Conservation (phyloP, 768 basidiomycete species). For the Polyporus arcularius region DNA sequence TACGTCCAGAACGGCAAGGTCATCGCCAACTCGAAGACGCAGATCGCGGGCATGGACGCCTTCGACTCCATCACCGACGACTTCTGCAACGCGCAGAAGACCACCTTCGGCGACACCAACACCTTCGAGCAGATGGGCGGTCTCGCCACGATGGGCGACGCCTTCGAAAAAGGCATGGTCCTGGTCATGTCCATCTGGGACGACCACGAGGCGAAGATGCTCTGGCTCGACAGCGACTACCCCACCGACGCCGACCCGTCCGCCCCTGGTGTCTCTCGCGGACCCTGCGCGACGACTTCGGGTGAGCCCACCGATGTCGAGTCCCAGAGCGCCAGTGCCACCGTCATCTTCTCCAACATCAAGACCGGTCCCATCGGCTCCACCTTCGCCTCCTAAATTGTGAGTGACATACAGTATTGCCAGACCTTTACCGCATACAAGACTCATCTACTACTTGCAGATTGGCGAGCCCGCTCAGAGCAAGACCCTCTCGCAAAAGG, state of each 20-base stretch:
- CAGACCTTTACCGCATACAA: too few species aligned
- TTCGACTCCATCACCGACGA: constrained; percentile 50
- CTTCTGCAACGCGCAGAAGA: constrained; percentile 50
- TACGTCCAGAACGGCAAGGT: constrained; percentile 56
- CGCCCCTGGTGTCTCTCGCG: constrained; percentile 49
- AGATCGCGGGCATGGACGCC: constrained; percentile 43
- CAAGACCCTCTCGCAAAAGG: too few species aligned
- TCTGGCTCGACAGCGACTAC: constrained; percentile 31
- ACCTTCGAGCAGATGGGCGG: constrained; percentile 45
- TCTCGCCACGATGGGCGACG: constrained; percentile 33
- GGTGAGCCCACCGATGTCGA: constrained; percentile 50
- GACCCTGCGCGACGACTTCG: constrained; percentile 49
- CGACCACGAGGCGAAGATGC: constrained; percentile 45
- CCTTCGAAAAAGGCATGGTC: constrained; percentile 46
- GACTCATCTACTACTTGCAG: too few species aligned
- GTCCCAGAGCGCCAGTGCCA: constrained; percentile 37
- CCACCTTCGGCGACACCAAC: constrained; percentile 46
- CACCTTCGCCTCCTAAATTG: constrained; percentile 33
- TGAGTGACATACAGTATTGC: neutral
- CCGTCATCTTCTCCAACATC: constrained; percentile 58
- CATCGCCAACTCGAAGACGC: constrained; percentile 52
- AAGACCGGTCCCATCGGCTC: constrained; percentile 51
- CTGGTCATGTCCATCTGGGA: constrained; percentile 55
- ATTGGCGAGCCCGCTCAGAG: too few species aligned
- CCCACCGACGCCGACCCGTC: constrained; percentile 27